phyloP scores from a whole-genome alignment of 2,329 filamentous ascomycete genomes.

The Aspergillus cejpii region DNA sequence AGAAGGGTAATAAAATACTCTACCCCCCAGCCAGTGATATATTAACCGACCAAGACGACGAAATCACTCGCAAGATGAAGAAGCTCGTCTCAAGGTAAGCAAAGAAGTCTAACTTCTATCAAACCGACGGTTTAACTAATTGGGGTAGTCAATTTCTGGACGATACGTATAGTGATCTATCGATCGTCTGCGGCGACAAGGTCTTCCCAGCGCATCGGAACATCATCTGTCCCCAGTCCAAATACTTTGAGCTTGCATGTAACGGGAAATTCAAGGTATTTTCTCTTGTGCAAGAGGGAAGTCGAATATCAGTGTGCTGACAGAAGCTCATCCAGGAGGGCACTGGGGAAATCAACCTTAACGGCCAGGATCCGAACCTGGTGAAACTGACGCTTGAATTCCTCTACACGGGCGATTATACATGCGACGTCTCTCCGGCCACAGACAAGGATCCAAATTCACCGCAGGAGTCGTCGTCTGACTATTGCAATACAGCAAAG shows the following conservation, averaged over 20 bases:
- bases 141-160: not conserved
- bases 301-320: not conserved
- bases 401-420: not conserved
- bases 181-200: not conserved
- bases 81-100: too few species aligned
- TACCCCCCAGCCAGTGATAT: too few species aligned
- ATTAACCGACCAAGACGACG: too few species aligned
- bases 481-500: not conserved
- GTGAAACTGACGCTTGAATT: not conserved
- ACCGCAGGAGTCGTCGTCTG: not conserved
- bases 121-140: too few species aligned
- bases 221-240: not conserved
- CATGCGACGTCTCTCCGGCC: not conserved
- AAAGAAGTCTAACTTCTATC: too few species aligned
- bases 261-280: not conserved
- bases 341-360: not conserved
- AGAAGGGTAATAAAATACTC: too few species aligned
- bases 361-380: not conserved
- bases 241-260: not conserved
- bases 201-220: not conserved
- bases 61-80: too few species aligned
- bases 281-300: not conserved
- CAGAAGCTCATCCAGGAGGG: not conserved
- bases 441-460: not conserved
- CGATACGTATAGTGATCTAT: not conserved